Conservation (phyloP, 1,284 basidiomycete species). For the Pseudozyma sp. region DNA sequence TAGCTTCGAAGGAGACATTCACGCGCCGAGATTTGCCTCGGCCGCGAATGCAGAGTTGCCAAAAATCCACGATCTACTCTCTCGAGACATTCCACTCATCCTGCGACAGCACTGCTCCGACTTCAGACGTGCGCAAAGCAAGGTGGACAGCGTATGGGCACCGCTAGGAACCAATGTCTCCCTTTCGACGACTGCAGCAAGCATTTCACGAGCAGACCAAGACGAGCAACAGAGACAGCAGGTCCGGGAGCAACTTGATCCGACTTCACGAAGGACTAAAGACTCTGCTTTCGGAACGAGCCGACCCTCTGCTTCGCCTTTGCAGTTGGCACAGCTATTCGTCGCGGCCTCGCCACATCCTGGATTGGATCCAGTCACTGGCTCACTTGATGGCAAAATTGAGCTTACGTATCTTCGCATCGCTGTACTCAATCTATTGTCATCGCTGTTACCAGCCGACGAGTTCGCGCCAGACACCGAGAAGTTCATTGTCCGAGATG, state of each 20-base stretch:
- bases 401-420: slow-evolving; percentile 38
- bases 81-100: slow-evolving; percentile 42
- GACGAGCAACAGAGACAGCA: slow-evolving; percentile 20
- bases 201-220: slow-evolving; percentile 6
- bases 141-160: slow-evolving; percentile 30
- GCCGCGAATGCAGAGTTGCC: slow-evolving; percentile 6
- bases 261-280: slow-evolving; percentile 5
- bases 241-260: slow-evolving; percentile 7
- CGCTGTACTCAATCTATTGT: slow-evolving; percentile 31
- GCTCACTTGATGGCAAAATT: slow-evolving; percentile 41
- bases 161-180: slow-evolving; percentile 17
- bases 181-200: background rate
- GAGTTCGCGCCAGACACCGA: slow-evolving; percentile 49
- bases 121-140: slow-evolving; percentile 27
- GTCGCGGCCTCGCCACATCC: slow-evolving; percentile 35
- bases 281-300: background rate
- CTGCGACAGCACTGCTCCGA: slow-evolving; percentile 44
- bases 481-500: slow-evolving; percentile 50
- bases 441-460: slow-evolving; percentile 41
- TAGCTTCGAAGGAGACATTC: slow-evolving; percentile 15
- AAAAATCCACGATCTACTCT: slow-evolving; percentile 32
- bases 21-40: slow-evolving; percentile 6
- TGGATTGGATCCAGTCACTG: slow-evolving; percentile 21
- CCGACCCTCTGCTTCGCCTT: slow-evolving; percentile 4
- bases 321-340: slow-evolving; percentile 27